These are phyloP conservation scores for Dendrothele bispora DNA, from an alignment of 768 basidiomycete genomes.

Conservation along the genomic window DNA sequence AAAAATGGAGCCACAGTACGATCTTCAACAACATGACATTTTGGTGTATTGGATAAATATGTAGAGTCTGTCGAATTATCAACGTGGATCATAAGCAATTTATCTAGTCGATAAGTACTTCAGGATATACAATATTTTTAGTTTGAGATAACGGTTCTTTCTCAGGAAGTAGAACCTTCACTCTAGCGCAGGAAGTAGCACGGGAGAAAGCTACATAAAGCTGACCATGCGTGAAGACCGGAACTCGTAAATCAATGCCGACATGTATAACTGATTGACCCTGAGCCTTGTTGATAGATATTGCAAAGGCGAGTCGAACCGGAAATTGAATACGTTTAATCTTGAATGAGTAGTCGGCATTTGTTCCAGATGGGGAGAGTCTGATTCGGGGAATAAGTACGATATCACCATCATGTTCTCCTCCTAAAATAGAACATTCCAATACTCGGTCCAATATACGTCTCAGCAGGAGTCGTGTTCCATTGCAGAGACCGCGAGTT, in stretches of 20 bases:
- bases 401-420: conserved; percentile 33
- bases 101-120: conserved; percentile 15
- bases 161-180: conserved; percentile 23
- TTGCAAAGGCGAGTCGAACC: conserved; percentile 42
- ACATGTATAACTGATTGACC: conserved; percentile 45
- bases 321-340: conserved; percentile 41
- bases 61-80: too few relatives aligned
- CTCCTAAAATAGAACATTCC: conserved; percentile 33
- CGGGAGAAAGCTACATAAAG: conserved; percentile 43
- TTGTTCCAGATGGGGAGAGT: conserved; percentile 23
- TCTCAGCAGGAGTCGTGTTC: conserved; percentile 23
- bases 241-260: conserved; percentile 35
- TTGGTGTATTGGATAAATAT: too few relatives aligned
- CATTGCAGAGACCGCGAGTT: conserved; percentile 23
- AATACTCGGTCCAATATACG: conserved; percentile 30
- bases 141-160: conserved; percentile 7
- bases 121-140: conserved; percentile 22
- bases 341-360: conserved; percentile 25
- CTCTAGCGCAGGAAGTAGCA: conserved; percentile 22
- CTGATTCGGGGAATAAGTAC: conserved; percentile 40
- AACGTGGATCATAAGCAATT: too few relatives aligned
- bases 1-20: too few relatives aligned
- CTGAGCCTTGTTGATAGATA: conserved; percentile 51
- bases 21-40: too few relatives aligned
- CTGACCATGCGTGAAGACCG: conserved; percentile 44